phyloP scores from a whole-genome alignment of 78 protist species.

The Reticulomyxa filosa region DNA sequence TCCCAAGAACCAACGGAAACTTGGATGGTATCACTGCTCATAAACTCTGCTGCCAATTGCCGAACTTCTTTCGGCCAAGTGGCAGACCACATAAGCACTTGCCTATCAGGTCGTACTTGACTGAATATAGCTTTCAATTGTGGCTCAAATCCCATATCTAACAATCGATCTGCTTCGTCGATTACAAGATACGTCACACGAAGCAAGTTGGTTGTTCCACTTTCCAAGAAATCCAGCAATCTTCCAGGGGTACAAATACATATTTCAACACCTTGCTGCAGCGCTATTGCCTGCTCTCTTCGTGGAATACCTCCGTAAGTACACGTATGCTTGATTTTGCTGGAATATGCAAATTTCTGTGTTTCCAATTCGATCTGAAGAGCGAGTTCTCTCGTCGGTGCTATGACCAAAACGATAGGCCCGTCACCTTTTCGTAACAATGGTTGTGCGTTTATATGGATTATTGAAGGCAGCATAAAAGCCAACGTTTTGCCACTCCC shows the following conservation, averaged over 20 bases:
- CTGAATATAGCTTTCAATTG: conserved; percentile 41
- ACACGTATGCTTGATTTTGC: conserved; percentile 22
- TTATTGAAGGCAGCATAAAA: conserved; percentile 81
- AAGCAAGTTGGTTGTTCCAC: conserved; percentile 35
- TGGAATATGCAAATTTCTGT: not conserved
- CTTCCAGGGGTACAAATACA: conserved; percentile 98
- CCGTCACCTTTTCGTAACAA: conserved; percentile 24
- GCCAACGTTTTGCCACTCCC: conserved; percentile 75
- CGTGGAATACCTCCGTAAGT: conserved; percentile 86
- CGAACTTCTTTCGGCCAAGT: conserved; percentile 83
- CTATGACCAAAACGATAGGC: conserved; percentile 69
- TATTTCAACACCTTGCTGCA: conserved; percentile 44
- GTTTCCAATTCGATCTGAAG: conserved; percentile 35
- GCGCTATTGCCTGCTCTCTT: conserved; percentile 33
- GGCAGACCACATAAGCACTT: conserved; percentile 89
- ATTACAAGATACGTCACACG: conserved; percentile 75
- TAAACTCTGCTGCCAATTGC: conserved; percentile 13
- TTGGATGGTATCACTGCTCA: too few relatives aligned
- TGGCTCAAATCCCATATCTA: conserved; percentile 89
- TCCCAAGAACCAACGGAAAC: too few relatives aligned
- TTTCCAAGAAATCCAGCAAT: conserved; percentile 65
- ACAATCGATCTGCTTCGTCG: conserved; percentile 98
- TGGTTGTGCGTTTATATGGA: conserved; percentile 32
- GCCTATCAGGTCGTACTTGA: conserved; percentile 59
- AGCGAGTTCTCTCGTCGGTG: conserved; percentile 96